A percentile compares a stretch with the other conserved stretches of the same genome.
phyloP scores from a whole-genome alignment of 352 stramenopile genomes.

The Phytopythium kandeliae region DNA sequence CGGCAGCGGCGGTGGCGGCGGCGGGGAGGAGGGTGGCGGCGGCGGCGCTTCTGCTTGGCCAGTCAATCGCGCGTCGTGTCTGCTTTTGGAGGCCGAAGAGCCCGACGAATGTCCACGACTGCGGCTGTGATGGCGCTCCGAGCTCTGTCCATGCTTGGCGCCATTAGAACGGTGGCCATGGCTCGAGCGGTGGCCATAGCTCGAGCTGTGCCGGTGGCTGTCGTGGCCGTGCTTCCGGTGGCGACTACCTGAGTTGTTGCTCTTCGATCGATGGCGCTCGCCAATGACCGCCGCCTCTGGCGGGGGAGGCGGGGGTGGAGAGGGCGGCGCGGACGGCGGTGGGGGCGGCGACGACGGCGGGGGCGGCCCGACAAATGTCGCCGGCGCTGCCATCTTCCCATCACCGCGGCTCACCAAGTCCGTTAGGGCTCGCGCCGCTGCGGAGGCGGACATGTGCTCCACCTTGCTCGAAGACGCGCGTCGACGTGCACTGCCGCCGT shows the following conservation, averaged over 20 bases:
- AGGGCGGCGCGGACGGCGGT: conserved; percentile 9
- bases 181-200: conserved; percentile 1
- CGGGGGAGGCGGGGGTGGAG: conserved; percentile 8
- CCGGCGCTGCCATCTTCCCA: no score
- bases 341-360: conserved; percentile 11
- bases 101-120: background rate
- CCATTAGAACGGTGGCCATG: no score
- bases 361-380: no score
- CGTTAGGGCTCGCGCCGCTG: background rate
- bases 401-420: no score
- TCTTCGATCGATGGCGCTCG: conserved; percentile 2
- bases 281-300: background rate
- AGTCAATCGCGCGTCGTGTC: background rate
- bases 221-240: background rate
- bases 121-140: background rate
- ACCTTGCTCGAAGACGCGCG: conserved; percentile 3
- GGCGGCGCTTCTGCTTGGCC: background rate
- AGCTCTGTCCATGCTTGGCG: background rate
- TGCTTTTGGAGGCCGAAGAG: background rate
- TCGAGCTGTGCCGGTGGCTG: background rate
- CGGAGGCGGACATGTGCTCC: conserved; percentile 7
- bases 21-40: no score
- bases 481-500: background rate
- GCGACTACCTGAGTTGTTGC: background rate
- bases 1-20: conserved; percentile 1